A percentile compares a stretch with the other conserved stretches of the same genome.
Evolutionary conservation across 2,329 filamentous ascomycete genomes (phyloP).

Genomic region (Colletotrichum euphorbiae): DNA sequence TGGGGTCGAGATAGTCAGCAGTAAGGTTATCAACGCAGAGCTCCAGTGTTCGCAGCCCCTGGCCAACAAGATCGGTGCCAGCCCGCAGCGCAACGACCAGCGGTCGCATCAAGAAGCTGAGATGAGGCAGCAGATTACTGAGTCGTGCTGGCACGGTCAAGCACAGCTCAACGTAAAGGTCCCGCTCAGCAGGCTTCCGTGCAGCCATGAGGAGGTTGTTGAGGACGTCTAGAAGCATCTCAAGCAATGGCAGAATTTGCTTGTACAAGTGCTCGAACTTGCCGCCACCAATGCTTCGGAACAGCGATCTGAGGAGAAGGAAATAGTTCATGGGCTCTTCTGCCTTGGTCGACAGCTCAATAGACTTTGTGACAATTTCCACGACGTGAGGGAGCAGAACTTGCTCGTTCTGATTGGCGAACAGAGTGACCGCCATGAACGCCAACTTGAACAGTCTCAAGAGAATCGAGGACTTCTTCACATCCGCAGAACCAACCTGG

Average conservation of each 20-base stretch:
- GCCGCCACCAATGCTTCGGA: slow-evolving; percentile 95
- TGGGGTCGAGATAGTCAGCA: slow-evolving; percentile 96
- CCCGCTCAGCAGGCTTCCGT: slow-evolving; percentile 88
- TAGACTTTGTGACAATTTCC: slow-evolving; percentile 96
- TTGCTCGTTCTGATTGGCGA: slow-evolving; percentile 93
- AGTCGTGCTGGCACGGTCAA: slow-evolving; percentile 94
- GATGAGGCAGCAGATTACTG: slow-evolving; percentile 92
- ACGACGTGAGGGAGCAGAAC: slow-evolving; percentile 95
- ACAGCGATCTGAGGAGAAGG: slow-evolving; percentile 88
- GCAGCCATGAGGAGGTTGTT: slow-evolving; percentile 94
- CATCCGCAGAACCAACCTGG: slow-evolving; percentile 91
- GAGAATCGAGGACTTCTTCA: slow-evolving; percentile 92
- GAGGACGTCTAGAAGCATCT: slow-evolving; percentile 97
- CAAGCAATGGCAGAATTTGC: slow-evolving; percentile 92
- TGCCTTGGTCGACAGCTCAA: slow-evolving; percentile 93
- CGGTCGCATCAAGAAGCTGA: slow-evolving; percentile 97
- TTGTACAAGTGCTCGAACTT: slow-evolving; percentile 99
- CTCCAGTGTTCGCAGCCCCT: slow-evolving; percentile 92
- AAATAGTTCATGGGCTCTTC: slow-evolving; percentile 99
- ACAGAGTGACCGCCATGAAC: slow-evolving; percentile 99
- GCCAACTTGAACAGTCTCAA: slow-evolving; percentile 96
- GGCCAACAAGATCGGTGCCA: slow-evolving; percentile 92
- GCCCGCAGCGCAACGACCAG: slow-evolving; percentile 94
- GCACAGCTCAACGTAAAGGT: slow-evolving; percentile 96
- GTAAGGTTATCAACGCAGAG: slow-evolving; percentile 98